Evolutionary conservation across 768 basidiomycete genomes (phyloP).

Genomic region (Cystobasidiopsis lactophilus): DNA sequence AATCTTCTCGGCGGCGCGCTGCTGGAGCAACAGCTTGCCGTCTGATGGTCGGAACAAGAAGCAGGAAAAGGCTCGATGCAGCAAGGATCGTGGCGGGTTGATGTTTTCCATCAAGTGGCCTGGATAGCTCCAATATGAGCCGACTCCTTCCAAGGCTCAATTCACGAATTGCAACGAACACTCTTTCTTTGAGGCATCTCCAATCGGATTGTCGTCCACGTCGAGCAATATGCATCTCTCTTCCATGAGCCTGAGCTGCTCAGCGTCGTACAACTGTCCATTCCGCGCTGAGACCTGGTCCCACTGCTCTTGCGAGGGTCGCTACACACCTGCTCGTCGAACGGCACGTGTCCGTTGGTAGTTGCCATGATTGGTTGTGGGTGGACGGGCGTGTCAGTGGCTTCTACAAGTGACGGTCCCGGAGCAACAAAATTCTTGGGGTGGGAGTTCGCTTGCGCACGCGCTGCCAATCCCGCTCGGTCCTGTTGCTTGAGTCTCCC

Average conservation of each 20-base stretch:
- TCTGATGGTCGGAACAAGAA: slow-evolving; percentile 89
- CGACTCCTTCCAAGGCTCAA: background rate
- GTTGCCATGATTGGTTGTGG: too few relatives aligned
- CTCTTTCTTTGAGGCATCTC: slow-evolving; percentile 84
- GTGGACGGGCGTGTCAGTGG: too few relatives aligned
- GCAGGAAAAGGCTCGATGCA: slow-evolving; percentile 93
- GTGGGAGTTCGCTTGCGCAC: too few relatives aligned
- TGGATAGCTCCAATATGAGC: too few relatives aligned
- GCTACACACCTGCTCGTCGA: too few relatives aligned
- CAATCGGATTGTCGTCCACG: slow-evolving; percentile 60
- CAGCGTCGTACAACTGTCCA: background rate
- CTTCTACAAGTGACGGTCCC: too few relatives aligned
- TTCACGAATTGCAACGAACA: slow-evolving; percentile 31
- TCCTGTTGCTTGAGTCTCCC: too few relatives aligned
- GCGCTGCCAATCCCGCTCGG: too few relatives aligned
- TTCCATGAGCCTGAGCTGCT: background rate
- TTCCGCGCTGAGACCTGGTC: too few relatives aligned
- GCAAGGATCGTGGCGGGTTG: slow-evolving; percentile 40
- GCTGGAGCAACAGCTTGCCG: slow-evolving; percentile 79
- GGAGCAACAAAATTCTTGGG: too few relatives aligned
- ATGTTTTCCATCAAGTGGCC: slow-evolving; percentile 98
- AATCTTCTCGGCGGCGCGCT: slow-evolving; percentile 93
- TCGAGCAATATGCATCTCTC: slow-evolving; percentile 74
- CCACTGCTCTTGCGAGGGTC: too few relatives aligned
- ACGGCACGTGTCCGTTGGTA: too few relatives aligned